Evolutionary conservation across 257 asterid species (phyloP).

Genomic region (Ehretia macrophylla): DNA sequence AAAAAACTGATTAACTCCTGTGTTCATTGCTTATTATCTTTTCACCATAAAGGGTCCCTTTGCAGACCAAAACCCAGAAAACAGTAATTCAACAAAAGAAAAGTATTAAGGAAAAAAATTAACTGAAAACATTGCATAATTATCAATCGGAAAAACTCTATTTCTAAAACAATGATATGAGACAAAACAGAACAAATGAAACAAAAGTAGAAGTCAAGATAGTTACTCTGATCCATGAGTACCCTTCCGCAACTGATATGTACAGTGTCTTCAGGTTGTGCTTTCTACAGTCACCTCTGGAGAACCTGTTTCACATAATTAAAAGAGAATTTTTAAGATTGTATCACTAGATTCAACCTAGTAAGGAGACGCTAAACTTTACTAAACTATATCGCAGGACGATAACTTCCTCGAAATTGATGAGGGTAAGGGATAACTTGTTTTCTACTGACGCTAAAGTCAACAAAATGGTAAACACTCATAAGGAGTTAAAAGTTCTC

Average conservation of each 20-base stretch:
- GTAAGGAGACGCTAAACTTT: no score
- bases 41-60: background rate
- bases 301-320: slow-evolving; percentile 27
- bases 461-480: no score
- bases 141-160: no score
- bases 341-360: background rate
- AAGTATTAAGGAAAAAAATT: no score
- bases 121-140: background rate
- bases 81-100: background rate
- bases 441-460: no score
- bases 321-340: background rate
- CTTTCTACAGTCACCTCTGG: slow-evolving; percentile 22
- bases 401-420: no score
- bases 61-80: background rate
- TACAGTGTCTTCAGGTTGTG: slow-evolving; percentile 12
- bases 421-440: no score
- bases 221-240: slow-evolving; percentile 68
- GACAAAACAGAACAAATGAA: background rate
- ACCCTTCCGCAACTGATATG: slow-evolving; percentile 16
- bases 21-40: no score
- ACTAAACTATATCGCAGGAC: no score
- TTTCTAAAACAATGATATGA: slow-evolving; percentile 1
- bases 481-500: no score
- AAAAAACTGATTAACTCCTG: no score
- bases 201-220: slow-evolving; percentile 11